Conservation (phyloP, 345 rosid genomes). For the Salix brachista region DNA sequence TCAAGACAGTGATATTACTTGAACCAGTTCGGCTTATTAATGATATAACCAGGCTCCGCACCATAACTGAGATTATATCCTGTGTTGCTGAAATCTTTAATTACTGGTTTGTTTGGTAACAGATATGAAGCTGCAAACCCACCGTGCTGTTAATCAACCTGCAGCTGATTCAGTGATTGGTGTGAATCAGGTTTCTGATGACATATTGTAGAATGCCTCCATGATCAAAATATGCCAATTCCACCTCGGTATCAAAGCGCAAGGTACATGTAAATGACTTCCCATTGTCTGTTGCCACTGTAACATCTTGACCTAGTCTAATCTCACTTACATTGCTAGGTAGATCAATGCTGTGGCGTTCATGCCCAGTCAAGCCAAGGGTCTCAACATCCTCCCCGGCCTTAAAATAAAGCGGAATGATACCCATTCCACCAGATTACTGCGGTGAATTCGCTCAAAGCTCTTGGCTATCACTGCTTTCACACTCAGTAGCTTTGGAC, state of each 20-base stretch:
- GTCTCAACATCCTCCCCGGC: slow-evolving; percentile 79
- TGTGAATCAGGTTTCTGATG: slow-evolving; percentile 49
- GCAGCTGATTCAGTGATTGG: slow-evolving; percentile 22
- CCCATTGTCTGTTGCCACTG: slow-evolving; percentile 58
- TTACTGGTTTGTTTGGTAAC: neutral
- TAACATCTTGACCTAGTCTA: slow-evolving; percentile 83
- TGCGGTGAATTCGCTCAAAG: slow-evolving; percentile 84
- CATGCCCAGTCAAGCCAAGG: slow-evolving; percentile 76
- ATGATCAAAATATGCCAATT: neutral
- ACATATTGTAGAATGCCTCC: slow-evolving; percentile 63
- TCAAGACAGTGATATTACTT: neutral
- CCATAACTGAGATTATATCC: neutral
- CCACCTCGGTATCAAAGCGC: slow-evolving; percentile 82
- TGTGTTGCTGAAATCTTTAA: neutral
- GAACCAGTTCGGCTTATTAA: slow-evolving; percentile 6
- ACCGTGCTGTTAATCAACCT: neutral
- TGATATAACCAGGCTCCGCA: neutral
- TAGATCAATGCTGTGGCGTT: slow-evolving; percentile 63
- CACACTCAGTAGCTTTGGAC: slow-evolving; percentile 71
- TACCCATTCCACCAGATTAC: slow-evolving; percentile 89
- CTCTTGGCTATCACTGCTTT: slow-evolving; percentile 64
- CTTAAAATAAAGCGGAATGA: slow-evolving; percentile 76
- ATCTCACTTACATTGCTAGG: slow-evolving; percentile 57
- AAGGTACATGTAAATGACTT: slow-evolving; percentile 64
- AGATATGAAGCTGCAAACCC: neutral